These are phyloP conservation scores for Cutaneotrichosporon dermatis DNA, from an alignment of 1,284 basidiomycete species.

Conservation along the genomic window DNA sequence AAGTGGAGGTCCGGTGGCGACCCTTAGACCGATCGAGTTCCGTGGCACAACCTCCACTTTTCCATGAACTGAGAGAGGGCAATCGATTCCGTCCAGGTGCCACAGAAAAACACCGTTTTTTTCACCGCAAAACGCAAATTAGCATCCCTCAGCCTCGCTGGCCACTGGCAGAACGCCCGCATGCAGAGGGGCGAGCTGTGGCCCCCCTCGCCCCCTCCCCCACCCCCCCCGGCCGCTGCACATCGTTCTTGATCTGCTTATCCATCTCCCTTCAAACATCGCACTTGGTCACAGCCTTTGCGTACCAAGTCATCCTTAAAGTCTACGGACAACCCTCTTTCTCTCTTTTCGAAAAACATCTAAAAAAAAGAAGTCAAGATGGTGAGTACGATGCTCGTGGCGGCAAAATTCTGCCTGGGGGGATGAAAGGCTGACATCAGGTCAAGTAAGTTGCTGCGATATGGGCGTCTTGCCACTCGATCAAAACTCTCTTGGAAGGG, in stretches of 20 bases:
- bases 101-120: conserved; percentile 4
- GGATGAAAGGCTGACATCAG: conserved; percentile 29
- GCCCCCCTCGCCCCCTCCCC: not conserved
- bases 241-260: conserved; percentile 1
- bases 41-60: not conserved
- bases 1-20: not conserved
- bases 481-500: not conserved
- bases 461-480: not conserved
- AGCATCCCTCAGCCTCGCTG: not conserved
- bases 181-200: too few relatives aligned
- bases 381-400: conserved; percentile 27
- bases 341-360: conserved; percentile 12
- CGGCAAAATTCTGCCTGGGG: not conserved
- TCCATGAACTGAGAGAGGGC: too few relatives aligned
- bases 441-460: conserved; percentile 36
- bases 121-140: not conserved
- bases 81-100: not conserved
- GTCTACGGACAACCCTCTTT: conserved; percentile 5
- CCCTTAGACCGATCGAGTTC: not conserved
- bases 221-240: not conserved
- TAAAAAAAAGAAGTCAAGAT: conserved; percentile 34
- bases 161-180: too few relatives aligned
- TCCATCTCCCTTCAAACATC: conserved; percentile 1
- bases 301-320: not conserved
- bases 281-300: conserved; percentile 10